Evolutionary conservation across 352 stramenopile genomes (phyloP), one percentile per base, ranked within the genome.

Genomic region (Saprolegnia diclina): DNA sequence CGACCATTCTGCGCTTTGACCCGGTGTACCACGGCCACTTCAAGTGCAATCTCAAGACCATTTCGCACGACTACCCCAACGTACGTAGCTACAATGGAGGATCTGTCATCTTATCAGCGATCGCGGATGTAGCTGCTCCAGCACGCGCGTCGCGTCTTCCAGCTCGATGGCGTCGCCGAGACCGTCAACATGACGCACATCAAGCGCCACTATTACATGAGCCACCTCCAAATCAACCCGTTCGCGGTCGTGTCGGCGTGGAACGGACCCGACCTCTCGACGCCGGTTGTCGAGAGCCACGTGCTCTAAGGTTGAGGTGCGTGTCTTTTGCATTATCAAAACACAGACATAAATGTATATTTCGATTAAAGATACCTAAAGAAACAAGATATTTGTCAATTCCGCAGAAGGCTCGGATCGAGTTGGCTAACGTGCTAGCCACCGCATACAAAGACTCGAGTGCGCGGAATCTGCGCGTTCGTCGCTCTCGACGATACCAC

Each of bases 1-100:
- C 87, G 7, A 98, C 94, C 21, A 74, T 98, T 38, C 74, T 96
- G n/a, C 85, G 95, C 29, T 98, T 98, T 67, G 94, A 98, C 77
- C 89, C 95, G 62, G 90, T 98, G 0, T 98, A 98, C 76, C 71
- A 74, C 29, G 74, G 80, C 45, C 79, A 85, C 44, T 89, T 87
- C 73, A 88, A 89, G 76, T 87, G 78, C 66, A 98, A 97, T 79
- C 91, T 82, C 40, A 85, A 85, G 32, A 77, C 77, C 14, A 82
- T 98, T 29, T 53, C 68, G 0, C 55, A 74, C 24, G 78, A 95
- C 55, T 97, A 92, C 65, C 81, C 82, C 44, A 90, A 93, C 69
- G 74, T 98, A 22, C 59, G 83, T 21, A 87, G 91, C 55, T 96
- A 35, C 94, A 67, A 72, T 77, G n/a, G 69, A 79, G 11, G 85